Base-by-base conservation (phyloP, 1,139 yeast genomes). In the Yamadazyma spencermartinsiae region DNA sequence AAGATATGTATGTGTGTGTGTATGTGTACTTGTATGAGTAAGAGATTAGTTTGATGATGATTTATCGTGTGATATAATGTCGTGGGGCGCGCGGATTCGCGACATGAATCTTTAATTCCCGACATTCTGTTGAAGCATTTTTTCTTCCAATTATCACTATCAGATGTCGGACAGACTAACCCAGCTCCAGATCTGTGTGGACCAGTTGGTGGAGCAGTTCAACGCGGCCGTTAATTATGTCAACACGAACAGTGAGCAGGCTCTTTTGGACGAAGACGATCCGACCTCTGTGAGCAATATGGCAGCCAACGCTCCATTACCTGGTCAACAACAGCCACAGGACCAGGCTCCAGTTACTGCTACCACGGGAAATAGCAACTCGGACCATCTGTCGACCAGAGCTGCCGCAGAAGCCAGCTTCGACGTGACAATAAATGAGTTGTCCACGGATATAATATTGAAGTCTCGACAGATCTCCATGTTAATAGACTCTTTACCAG, bases 131-230 rank as follows among this genome's bases (percentile, higher is more conserved):
- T n/a, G n/a, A n/a, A n/a, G n/a, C n/a, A n/a, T n/a, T n/a, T n/a
- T n/a, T n/a, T n/a, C n/a, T n/a, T n/a, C n/a, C 6, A 9, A 19
- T 19, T 7, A 19, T 9, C 21, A 19, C 8, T 7, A 6, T 6
- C 6, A 9, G 30, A 81, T 81, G 86, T 73, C 96, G 0, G 98
- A 92, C 63, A 70, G 98, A 54, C 70, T 92, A 28, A 89, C 98
- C 1, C 98, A 92, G 59, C 75, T 92, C 25, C 98, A 92, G 57
- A 77, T 86, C 33, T 89, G 98, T 51, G 68, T 92, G 34, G 98
- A 92, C 62, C 96, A 86, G 68, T 78, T 92, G 41, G 80, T 88
- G 40, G 96, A 87, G 48, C 97, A 90, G 65, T 87, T 89, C 67
- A 86, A 87, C 58, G 94, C 97, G 5, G 84, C 97, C 1, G 72